A percentile compares a stretch with the other conserved stretches of the same genome.
phyloP scores from a whole-genome alignment of 202 grass and related monocot genomes.

The Zoysia matrella region DNA sequence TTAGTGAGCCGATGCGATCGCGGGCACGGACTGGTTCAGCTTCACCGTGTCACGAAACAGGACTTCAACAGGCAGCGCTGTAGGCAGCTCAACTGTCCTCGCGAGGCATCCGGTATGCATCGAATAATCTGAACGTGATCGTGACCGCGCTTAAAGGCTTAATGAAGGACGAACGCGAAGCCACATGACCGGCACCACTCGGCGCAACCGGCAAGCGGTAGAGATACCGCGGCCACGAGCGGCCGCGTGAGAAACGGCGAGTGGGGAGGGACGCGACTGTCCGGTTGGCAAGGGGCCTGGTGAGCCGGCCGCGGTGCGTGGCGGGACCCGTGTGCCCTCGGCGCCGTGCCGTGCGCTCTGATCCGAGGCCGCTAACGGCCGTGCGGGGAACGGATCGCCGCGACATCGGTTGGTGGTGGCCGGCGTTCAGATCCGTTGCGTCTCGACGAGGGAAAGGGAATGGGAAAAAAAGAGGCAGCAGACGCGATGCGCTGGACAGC shows the following conservation, averaged over 20 bases:
- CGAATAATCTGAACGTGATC: neutral
- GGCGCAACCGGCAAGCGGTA: neutral
- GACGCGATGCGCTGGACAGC: too few relatives aligned
- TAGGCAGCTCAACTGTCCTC: neutral
- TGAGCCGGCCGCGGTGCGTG: neutral
- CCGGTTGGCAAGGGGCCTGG: neutral
- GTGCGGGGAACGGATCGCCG: neutral
- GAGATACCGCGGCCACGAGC: neutral
- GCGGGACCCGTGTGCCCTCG: neutral
- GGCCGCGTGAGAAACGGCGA: neutral
- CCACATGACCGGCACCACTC: neutral
- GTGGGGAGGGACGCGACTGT: neutral
- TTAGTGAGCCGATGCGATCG: too few relatives aligned
- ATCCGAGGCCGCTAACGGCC: neutral
- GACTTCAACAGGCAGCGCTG: too few relatives aligned
- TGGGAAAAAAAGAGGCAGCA: too few relatives aligned
- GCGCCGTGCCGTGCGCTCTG: neutral
- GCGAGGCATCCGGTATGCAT: neutral
- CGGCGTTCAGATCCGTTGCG: slow-evolving; percentile 9
- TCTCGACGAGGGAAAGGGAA: neutral
- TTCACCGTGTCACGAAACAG: too few relatives aligned
- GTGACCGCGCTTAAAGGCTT: neutral
- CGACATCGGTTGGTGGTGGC: neutral
- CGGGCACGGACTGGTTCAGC: neutral
- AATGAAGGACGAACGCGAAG: neutral